Conservation (phyloP, 2,329 filamentous ascomycete genomes). For the Fusarium dlaminii region DNA sequence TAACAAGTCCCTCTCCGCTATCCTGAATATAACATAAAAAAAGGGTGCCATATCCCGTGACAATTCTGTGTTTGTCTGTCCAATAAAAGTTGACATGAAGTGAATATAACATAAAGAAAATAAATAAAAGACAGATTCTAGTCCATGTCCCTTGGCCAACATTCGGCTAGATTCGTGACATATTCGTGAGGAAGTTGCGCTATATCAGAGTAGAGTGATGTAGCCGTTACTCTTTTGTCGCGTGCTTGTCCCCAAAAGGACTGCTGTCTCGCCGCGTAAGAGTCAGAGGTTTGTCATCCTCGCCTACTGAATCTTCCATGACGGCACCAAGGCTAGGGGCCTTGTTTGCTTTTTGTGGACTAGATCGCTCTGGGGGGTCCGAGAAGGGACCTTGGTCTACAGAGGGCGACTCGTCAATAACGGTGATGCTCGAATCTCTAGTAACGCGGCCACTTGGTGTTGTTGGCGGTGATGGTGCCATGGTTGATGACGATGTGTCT, state of each 20-base stretch:
- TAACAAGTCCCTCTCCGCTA: constrained; percentile 37
- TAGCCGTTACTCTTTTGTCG: constrained; percentile 57
- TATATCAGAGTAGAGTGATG: constrained; percentile 16
- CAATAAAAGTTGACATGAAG: constrained; percentile 41
- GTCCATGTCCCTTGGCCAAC: constrained; percentile 14
- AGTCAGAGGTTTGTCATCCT: constrained; percentile 47
- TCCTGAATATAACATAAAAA: constrained; percentile 34
- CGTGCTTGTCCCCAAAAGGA: constrained; percentile 68
- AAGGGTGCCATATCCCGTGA: constrained; percentile 39
- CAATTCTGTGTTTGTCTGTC: constrained; percentile 33
- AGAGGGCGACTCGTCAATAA: constrained; percentile 60
- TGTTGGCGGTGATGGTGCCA: constrained; percentile 31
- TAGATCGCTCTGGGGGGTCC: constrained; percentile 58
- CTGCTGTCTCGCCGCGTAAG: constrained; percentile 51
- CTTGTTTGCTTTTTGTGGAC: constrained; percentile 45
- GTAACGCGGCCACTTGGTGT: constrained; percentile 36
- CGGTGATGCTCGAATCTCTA: constrained; percentile 57
- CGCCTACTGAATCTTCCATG: constrained; percentile 59
- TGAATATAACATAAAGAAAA: constrained; percentile 27
- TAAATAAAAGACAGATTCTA: constrained; percentile 20
- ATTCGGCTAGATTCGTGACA: constrained; percentile 34
- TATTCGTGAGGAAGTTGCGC: constrained; percentile 22
- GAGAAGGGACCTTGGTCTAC: constrained; percentile 68
- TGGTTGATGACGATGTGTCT: constrained; percentile 39
- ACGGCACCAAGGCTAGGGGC: constrained; percentile 63